Percentiles rank a stretch among this genome's conserved stretches.
Evolutionary conservation across 306 rosid genomes (phyloP).

Genomic region (Carpinus fangiana): DNA sequence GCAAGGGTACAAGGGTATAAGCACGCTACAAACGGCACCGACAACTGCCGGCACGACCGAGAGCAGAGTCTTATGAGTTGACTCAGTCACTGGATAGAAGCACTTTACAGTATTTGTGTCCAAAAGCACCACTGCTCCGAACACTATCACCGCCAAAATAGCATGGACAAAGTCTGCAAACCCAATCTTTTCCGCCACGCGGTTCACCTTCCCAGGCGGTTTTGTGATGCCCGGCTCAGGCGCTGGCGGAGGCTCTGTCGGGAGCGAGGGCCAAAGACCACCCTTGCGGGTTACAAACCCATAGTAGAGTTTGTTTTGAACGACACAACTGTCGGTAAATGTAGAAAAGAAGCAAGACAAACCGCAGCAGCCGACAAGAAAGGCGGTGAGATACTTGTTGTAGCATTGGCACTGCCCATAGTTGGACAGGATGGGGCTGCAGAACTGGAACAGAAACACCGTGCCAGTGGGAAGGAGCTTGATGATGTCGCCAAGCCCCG

Average conservation of each 20-base stretch:
- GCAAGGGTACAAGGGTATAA: constrained; percentile 59
- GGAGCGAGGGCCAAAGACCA: constrained; percentile 58
- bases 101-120: constrained; percentile 20
- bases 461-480: constrained; percentile 83
- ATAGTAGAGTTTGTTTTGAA: constrained; percentile 37
- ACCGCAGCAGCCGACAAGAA: constrained; percentile 43
- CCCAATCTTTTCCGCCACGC: constrained; percentile 48
- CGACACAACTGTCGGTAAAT: constrained; percentile 80
- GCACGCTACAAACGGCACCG: constrained; percentile 49
- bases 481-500: constrained; percentile 59
- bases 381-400: constrained; percentile 51
- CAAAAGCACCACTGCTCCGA: constrained; percentile 51
- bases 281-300: constrained; percentile 57
- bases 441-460: constrained; percentile 65
- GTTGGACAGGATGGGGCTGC: constrained; percentile 65
- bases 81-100: constrained; percentile 53
- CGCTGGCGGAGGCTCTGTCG: not conserved
- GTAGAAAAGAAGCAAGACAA: constrained; percentile 64
- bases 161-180: constrained; percentile 74
- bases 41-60: constrained; percentile 58
- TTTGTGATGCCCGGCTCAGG: too few relatives aligned
- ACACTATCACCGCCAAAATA: constrained; percentile 45
- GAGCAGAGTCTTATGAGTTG: constrained; percentile 37
- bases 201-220: constrained; percentile 15
- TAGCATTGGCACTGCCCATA: constrained; percentile 53